These are phyloP conservation scores for Coemansia reversa DNA, from an alignment of 192 early-diverging fungal species.

Conservation along the genomic window DNA sequence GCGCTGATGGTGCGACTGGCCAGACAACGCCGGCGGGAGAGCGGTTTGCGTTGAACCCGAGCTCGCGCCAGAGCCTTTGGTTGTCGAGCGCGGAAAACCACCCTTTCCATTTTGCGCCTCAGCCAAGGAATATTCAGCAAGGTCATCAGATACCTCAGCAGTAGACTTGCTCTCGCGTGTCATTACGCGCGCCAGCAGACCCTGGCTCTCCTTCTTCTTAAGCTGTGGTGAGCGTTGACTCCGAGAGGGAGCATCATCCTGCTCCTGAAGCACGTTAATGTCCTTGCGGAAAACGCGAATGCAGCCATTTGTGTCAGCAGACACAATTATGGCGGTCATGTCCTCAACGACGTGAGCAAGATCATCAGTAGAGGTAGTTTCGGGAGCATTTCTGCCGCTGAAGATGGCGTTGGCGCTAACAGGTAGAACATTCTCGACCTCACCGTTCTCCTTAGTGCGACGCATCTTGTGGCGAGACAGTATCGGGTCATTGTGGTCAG, in stretches of 20 bases:
- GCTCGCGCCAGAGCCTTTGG: not conserved
- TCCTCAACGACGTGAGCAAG: constrained; percentile 27
- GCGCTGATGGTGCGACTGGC: constrained; percentile 6
- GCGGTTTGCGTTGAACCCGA: not conserved
- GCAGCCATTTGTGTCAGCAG: constrained; percentile 60
- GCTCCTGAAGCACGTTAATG: constrained; percentile 30
- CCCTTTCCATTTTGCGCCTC: not conserved
- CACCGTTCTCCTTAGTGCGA: constrained; percentile 16
- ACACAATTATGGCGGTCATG: constrained; percentile 60
- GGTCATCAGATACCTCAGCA: not conserved
- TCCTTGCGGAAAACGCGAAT: constrained; percentile 71
- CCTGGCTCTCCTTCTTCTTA: constrained; percentile 11
- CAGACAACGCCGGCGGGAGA: constrained; percentile 8
- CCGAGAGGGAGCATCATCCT: not conserved
- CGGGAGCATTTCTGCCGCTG: constrained; percentile 7
- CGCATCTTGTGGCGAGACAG: constrained; percentile 52
- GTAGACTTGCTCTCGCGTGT: constrained; percentile 5
- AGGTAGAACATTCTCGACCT: constrained; percentile 34
- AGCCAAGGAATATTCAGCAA: constrained; percentile 12
- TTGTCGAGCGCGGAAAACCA: not conserved
- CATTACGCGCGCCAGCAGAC: constrained; percentile 16
- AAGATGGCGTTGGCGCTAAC: constrained; percentile 27
- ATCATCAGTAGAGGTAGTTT: constrained; percentile 5
- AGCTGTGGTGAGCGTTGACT: constrained; percentile 16
- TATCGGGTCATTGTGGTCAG: constrained; percentile 57